Percentiles rank a stretch among this genome's conserved stretches.
Conservation (phyloP, 805 yeast species). For the Yarrowia phangngaensis region DNA sequence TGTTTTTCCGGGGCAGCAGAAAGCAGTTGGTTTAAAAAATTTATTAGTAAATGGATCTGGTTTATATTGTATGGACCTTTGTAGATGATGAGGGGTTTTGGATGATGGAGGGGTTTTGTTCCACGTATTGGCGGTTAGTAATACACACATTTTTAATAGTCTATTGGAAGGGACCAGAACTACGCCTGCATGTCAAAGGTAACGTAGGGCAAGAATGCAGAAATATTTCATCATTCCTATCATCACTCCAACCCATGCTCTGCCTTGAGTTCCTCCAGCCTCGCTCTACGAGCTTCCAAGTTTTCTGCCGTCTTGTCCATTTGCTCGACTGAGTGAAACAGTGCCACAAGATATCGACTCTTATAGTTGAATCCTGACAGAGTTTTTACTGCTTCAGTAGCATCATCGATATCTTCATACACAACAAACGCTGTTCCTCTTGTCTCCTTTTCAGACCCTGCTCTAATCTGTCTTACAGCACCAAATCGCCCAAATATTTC, state of each 20-base stretch:
- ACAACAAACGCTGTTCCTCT: constrained; percentile 56
- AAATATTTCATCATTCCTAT: not conserved
- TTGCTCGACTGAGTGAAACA: constrained; percentile 47
- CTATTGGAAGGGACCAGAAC: too few relatives aligned
- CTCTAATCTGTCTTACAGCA: constrained; percentile 51
- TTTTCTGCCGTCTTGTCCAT: constrained; percentile 36
- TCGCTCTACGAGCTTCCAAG: constrained; percentile 34
- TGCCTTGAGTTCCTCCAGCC: constrained; percentile 37
- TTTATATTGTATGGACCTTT: not conserved
- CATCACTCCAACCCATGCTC: constrained; percentile 32
- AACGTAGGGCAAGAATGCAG: not conserved
- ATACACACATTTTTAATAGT: too few relatives aligned
- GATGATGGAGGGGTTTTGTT: too few relatives aligned
- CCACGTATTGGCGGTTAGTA: too few relatives aligned
- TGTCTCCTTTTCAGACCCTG: constrained; percentile 42
- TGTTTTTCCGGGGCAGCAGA: constrained; percentile 52
- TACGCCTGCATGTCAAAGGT: not conserved
- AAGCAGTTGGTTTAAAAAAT: constrained; percentile 22
- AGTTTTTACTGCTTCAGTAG: constrained; percentile 52
- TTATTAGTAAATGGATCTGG: too few relatives aligned
- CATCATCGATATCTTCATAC: constrained; percentile 48
- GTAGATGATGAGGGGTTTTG: too few relatives aligned
- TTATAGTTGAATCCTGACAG: constrained; percentile 58
- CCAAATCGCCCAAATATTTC: constrained; percentile 55
- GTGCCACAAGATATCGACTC: constrained; percentile 55